Evolutionary conservation across 805 yeast species (phyloP), one percentile per base, ranked within the genome.

Genomic region (Yamadazyma laniorum): DNA sequence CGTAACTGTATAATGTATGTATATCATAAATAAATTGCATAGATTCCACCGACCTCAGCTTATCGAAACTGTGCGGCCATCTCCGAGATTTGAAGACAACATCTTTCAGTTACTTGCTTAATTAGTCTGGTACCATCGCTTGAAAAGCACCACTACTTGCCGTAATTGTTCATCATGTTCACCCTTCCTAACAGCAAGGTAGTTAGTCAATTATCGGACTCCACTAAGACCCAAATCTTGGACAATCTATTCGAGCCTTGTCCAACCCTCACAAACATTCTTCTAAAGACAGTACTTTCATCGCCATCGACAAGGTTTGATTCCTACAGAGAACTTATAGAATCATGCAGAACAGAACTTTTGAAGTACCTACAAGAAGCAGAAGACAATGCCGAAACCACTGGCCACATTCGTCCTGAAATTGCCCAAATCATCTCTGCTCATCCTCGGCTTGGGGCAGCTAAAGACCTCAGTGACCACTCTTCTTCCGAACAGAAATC

Each of bases 371-470:
- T 67, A 6, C 33, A 42, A 7, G 45, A 52, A 6, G 51, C 58
- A 3, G 58, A 58, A 25, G 41, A 27, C 12, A 60, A 48, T 29
- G 48, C 50, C 35, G 48, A 41, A 43, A 52, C 49, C 15, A 42
- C 32, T 35, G 57, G 35, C 12, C 56, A 51, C 0, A 37, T 55
- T 5, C 49, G 51, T 27, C 53, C 51, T 3, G 51, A 55, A 14
- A 56, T 75, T 9, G 52, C 70, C 30, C 63, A 72, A 27, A 87
- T 90, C 40, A 78, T 90, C n/a, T 81, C 86, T 1, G 95, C 96
- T 0, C 97, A 89, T 61, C 97, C 97, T 13, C 69, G 96, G 39
- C 65, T 89, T 13, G 97, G 97, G 0, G 85, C 85, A 3, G 68
- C 79, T 3, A 56, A 57, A 37, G 35, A 43, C 9, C 66, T 86